Conservation (phyloP, 2,329 filamentous ascomycete species). For the Trichoderma breve region DNA sequence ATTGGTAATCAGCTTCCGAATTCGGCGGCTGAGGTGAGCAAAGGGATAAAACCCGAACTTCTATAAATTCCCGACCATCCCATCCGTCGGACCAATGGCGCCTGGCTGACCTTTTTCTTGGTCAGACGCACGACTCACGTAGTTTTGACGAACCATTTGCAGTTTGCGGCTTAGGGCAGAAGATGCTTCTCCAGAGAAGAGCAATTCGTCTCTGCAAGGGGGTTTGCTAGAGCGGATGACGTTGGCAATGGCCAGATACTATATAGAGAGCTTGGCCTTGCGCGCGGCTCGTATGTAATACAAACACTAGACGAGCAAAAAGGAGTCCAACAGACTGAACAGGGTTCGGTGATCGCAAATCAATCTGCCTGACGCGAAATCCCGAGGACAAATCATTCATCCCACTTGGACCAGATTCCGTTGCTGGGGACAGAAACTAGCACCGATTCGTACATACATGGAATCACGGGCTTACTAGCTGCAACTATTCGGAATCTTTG, state of each 20-base stretch:
- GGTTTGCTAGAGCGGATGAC: not conserved
- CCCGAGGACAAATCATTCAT: not conserved
- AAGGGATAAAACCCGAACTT: not conserved
- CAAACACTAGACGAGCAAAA: not conserved
- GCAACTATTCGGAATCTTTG: not conserved
- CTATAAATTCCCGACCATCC: not conserved
- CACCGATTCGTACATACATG: not conserved
- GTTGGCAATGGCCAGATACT: not conserved
- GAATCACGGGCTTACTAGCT: not conserved
- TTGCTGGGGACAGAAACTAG: not conserved
- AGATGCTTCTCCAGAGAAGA: no score
- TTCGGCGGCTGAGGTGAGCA: not conserved
- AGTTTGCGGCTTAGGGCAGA: not conserved
- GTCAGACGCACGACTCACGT: not conserved
- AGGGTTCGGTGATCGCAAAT: not conserved
- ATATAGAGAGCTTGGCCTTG: not conserved
- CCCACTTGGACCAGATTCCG: not conserved
- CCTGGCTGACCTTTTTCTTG: not conserved
- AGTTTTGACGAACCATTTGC: not conserved
- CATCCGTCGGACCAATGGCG: not conserved
- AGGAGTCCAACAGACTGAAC: not conserved
- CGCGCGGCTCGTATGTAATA: no score
- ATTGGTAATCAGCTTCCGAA: slow-evolving; percentile 6
- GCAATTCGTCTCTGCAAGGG: not conserved
- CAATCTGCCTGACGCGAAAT: not conserved